These are phyloP conservation scores for Raphanus hybrid DNA, from an alignment of 441 rosid genomes.

Conservation along the genomic window DNA sequence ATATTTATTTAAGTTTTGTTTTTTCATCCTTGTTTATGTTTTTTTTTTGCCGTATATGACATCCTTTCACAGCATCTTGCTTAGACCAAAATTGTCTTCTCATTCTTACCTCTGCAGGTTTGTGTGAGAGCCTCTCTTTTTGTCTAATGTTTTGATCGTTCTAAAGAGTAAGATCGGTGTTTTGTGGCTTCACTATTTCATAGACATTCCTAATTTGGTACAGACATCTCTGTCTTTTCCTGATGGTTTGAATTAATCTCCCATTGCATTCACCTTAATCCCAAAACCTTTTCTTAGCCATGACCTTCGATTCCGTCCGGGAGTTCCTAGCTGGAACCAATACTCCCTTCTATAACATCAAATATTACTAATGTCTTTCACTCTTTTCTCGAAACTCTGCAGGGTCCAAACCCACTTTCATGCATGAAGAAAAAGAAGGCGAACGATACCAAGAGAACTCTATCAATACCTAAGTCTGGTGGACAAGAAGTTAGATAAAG, in stretches of 20 bases:
- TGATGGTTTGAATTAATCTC: not conserved
- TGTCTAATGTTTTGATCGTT: not conserved
- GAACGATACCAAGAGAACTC: constrained; percentile 36
- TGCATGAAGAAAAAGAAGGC: constrained; percentile 67
- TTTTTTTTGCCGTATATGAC: not conserved
- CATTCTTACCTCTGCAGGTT: not conserved
- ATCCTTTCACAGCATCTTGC: not conserved
- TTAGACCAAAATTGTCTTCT: not conserved
- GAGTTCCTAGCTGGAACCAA: too few species aligned
- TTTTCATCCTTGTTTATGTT: not conserved
- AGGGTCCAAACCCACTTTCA: constrained; percentile 94
- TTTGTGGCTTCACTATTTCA: not conserved
- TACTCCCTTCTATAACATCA: not conserved
- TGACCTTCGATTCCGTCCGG: not conserved
- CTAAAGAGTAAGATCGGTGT: not conserved
- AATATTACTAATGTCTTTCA: not conserved
- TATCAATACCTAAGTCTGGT: constrained; percentile 12
- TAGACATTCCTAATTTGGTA: not conserved
- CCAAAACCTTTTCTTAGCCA: not conserved
- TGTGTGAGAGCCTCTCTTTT: not conserved
- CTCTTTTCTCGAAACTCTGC: constrained; percentile 37
- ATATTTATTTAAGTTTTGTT: too few species aligned
- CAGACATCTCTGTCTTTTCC: not conserved
- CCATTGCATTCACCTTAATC: not conserved
- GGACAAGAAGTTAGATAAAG: constrained; percentile 47